Evolutionary conservation across 805 yeast species (phyloP).

Genomic region (Groenewaldozyma tartarivorans): DNA sequence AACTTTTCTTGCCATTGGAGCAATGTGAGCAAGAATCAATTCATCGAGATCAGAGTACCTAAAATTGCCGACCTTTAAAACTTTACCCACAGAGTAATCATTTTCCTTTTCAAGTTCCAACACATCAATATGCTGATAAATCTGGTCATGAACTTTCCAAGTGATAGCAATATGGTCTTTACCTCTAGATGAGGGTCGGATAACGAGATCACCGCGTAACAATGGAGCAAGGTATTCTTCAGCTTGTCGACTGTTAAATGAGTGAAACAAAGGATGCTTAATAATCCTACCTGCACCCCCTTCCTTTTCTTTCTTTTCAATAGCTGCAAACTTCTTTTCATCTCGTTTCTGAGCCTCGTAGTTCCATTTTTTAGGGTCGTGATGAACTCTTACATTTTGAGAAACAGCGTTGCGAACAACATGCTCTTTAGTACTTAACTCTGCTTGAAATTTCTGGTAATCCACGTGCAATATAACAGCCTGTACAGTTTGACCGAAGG

Average conservation of each 20-base stretch:
- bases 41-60: constrained; percentile 86
- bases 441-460: constrained; percentile 66
- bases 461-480: constrained; percentile 67
- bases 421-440: constrained; percentile 56
- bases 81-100: constrained; percentile 50
- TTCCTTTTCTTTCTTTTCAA: constrained; percentile 54
- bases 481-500: constrained; percentile 71
- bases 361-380: constrained; percentile 62
- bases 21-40: constrained; percentile 76
- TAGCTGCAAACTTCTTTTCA: constrained; percentile 39
- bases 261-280: constrained; percentile 85
- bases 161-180: constrained; percentile 82
- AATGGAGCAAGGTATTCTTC: constrained; percentile 86
- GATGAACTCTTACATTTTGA: constrained; percentile 31
- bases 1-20: constrained; percentile 71
- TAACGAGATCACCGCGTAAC: constrained; percentile 83
- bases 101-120: constrained; percentile 62
- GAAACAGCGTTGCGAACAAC: constrained; percentile 50
- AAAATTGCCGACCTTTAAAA: constrained; percentile 55
- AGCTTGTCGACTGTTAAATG: constrained; percentile 78
- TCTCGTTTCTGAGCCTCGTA: constrained; percentile 64
- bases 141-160: constrained; percentile 88
- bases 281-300: constrained; percentile 60
- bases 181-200: constrained; percentile 91
- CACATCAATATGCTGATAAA: constrained; percentile 87